A percentile compares a stretch with the other conserved stretches of the same genome.
phyloP scores from a whole-genome alignment of 2,329 filamentous ascomycete species.

The Aspergillus neotritici region DNA sequence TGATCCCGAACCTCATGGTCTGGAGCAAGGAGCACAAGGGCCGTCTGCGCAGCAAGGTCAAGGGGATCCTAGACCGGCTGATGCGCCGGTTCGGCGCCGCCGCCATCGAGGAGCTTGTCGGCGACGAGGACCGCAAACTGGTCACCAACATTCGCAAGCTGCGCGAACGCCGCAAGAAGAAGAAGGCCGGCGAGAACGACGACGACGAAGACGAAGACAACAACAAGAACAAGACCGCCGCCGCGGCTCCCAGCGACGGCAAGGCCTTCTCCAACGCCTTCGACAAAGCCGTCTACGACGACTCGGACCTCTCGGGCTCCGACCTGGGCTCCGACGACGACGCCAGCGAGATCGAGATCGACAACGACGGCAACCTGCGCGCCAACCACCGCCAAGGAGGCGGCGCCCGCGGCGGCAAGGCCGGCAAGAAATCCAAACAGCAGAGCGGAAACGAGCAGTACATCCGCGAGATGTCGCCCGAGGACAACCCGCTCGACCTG shows the following conservation, averaged over 20 bases:
- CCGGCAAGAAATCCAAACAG: slow-evolving; percentile 45
- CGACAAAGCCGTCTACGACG: slow-evolving; percentile 58
- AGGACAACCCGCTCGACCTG: slow-evolving; percentile 90
- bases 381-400: slow-evolving; percentile 39
- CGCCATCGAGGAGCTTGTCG: slow-evolving; percentile 70
- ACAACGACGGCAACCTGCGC: slow-evolving; percentile 30
- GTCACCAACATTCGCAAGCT: slow-evolving; percentile 94
- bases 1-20: slow-evolving; percentile 85
- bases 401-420: slow-evolving; percentile 21
- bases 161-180: slow-evolving; percentile 82
- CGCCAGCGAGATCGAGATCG: slow-evolving; percentile 40
- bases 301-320: slow-evolving; percentile 87
- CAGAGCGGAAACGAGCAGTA: slow-evolving; percentile 51
- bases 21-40: slow-evolving; percentile 99
- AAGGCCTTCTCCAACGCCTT: slow-evolving; percentile 16
- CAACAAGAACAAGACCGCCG: slow-evolving; percentile 44
- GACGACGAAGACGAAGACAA: slow-evolving; percentile 54
- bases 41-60: slow-evolving; percentile 93
- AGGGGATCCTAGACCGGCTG: slow-evolving; percentile 94
- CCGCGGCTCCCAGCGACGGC: slow-evolving; percentile 21
- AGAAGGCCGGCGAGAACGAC: slow-evolving; percentile 64
- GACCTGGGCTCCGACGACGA: slow-evolving; percentile 60
- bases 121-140: slow-evolving; percentile 81
- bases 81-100: slow-evolving; percentile 85
- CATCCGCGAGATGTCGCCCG: slow-evolving; percentile 74